These are phyloP conservation scores for Cornus suecica DNA, from an alignment of 148 eudicot genomes.

Conservation along the genomic window DNA sequence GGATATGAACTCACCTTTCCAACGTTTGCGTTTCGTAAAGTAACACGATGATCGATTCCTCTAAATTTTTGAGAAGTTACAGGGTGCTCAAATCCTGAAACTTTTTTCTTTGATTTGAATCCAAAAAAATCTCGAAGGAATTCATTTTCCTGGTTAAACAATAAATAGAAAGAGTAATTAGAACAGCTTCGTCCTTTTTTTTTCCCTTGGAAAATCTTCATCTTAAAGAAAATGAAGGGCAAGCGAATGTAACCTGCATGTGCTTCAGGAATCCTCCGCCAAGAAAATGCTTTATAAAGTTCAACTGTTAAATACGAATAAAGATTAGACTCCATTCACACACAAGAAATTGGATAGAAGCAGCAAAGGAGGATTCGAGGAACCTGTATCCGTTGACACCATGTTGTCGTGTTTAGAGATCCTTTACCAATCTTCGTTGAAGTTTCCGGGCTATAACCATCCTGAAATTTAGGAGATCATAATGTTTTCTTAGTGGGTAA, in stretches of 20 bases:
- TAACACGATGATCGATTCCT: too few relatives aligned
- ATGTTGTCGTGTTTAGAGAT: slow-evolving; percentile 47
- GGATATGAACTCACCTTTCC: slow-evolving; percentile 63
- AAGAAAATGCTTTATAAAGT: slow-evolving; percentile 78
- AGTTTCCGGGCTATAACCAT: slow-evolving; percentile 65
- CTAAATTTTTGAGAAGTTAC: too few relatives aligned
- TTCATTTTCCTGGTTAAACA: slow-evolving; percentile 61
- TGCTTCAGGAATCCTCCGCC: slow-evolving; percentile 87
- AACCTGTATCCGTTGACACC: slow-evolving; percentile 84
- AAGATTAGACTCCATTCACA: background rate
- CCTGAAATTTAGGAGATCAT: slow-evolving; percentile 30
- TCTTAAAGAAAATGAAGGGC: background rate
- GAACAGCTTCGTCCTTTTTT: background rate
- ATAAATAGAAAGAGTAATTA: background rate
- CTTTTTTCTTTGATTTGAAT: slow-evolving; percentile 65
- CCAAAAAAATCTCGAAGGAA: slow-evolving; percentile 83
- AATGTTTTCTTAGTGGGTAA: too few relatives aligned
- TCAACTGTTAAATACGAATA: slow-evolving; percentile 40
- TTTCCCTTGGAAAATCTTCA: background rate
- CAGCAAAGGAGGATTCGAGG: slow-evolving; percentile 31
- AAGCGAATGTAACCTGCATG: slow-evolving; percentile 59
- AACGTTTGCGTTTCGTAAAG: too few relatives aligned
- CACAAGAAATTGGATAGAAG: background rate
- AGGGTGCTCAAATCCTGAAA: slow-evolving; percentile 35
- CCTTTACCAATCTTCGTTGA: slow-evolving; percentile 75